Conservation (phyloP, 257 asterid genomes). For the Przewalskia tangutica region DNA sequence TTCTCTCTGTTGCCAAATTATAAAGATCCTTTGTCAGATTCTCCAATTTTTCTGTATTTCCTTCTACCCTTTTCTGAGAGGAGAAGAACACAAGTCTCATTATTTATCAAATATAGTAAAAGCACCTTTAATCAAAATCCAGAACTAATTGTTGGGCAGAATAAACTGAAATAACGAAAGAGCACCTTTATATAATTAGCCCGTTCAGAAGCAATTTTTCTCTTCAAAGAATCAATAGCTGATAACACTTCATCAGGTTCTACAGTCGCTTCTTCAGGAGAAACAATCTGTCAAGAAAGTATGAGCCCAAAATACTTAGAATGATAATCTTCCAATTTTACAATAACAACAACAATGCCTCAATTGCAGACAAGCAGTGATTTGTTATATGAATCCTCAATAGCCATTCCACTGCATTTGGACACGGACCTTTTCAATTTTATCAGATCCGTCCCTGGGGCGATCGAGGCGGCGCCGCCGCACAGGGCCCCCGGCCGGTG, state of each 20-base stretch:
- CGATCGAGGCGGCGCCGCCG: too few species aligned
- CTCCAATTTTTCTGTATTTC: conserved; percentile 46
- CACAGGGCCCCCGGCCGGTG: too few species aligned
- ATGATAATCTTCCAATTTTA: not conserved
- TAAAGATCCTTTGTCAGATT: conserved; percentile 42
- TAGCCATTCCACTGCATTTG: not conserved
- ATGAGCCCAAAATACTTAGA: not conserved
- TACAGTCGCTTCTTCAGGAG: conserved; percentile 28
- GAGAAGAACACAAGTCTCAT: not conserved
- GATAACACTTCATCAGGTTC: conserved; percentile 38
- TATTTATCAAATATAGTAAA: not conserved
- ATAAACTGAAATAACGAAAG: conserved; percentile 1
- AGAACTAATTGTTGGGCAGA: conserved; percentile 6
- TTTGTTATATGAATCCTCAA: not conserved
- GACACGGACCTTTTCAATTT: not conserved
- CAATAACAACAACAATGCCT: not conserved
- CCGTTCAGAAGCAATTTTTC: conserved; percentile 58
- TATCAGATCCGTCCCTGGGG: too few species aligned
- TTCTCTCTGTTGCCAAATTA: conserved; percentile 58
- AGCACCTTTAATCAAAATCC: conserved; percentile 7
- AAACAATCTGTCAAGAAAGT: conserved; percentile 32
- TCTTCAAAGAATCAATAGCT: conserved; percentile 55
- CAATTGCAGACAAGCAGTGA: not conserved
- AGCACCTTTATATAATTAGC: conserved; percentile 59
- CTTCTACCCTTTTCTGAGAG: conserved; percentile 61